These are phyloP conservation scores for Lipomyces yamanashiensis DNA, from an alignment of 805 yeast species.

Conservation along the genomic window DNA sequence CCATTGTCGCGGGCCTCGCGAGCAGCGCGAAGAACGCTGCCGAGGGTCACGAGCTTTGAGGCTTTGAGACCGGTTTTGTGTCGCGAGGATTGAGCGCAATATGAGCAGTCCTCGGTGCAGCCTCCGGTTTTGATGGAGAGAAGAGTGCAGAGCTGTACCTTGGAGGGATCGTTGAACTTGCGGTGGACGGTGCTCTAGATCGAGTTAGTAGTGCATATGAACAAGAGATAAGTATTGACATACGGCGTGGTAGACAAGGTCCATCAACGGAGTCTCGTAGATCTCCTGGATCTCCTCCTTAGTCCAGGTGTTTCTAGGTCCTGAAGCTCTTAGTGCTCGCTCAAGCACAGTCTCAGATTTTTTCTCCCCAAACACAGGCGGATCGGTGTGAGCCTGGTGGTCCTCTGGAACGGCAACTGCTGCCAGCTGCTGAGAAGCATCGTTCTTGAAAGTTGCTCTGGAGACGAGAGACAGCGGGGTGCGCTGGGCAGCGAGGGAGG, in stretches of 20 bases:
- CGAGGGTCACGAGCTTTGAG: conserved; percentile 63
- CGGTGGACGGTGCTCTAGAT: conserved; percentile 53
- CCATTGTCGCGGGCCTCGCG: conserved; percentile 69
- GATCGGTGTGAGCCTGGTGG: conserved; percentile 1
- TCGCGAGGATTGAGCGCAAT: conserved; percentile 76
- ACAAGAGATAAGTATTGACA: not conserved
- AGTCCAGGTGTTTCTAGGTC: conserved; percentile 56
- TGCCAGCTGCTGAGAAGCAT: conserved; percentile 6
- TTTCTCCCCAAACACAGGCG: not conserved
- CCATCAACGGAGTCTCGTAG: conserved; percentile 68
- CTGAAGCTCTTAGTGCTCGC: conserved; percentile 18
- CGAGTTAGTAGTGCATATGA: not conserved
- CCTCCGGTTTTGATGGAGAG: conserved; percentile 80
- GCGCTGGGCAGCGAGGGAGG: not conserved
- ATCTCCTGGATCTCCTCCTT: conserved; percentile 62
- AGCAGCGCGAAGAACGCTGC: conserved; percentile 68
- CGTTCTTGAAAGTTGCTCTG: conserved; percentile 14
- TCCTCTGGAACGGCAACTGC: conserved; percentile 17
- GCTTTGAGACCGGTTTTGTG: conserved; percentile 75
- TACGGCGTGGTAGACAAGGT: conserved; percentile 58
- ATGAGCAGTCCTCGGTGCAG: conserved; percentile 79
- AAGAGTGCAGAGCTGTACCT: conserved; percentile 76
- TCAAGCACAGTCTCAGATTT: conserved; percentile 6
- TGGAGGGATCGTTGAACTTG: conserved; percentile 65
- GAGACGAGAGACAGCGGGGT: not conserved